phyloP scores from a whole-genome alignment of 495 filamentous ascomycete species.

The Penicillium manginii region DNA sequence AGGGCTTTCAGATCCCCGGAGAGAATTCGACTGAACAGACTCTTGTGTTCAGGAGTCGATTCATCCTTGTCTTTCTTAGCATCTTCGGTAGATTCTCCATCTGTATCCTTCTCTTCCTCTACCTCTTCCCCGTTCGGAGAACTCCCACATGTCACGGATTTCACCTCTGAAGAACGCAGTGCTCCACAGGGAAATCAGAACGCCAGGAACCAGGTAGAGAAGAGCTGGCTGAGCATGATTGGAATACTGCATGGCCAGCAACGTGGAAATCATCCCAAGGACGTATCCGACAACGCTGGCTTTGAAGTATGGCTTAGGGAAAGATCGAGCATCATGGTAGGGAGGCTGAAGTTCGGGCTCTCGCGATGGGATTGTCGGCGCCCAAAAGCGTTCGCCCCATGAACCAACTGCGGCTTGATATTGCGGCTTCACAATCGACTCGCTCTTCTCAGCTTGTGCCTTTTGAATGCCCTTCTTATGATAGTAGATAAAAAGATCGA shows the following conservation, averaged over 20 bases:
- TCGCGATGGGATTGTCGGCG: constrained; percentile 33
- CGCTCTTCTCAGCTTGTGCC: constrained; percentile 37
- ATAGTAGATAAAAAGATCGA: constrained; percentile 87
- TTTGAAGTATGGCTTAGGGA: constrained; percentile 88
- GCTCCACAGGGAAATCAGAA: constrained; percentile 75
- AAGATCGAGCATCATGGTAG: constrained; percentile 52
- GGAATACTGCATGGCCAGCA: constrained; percentile 76
- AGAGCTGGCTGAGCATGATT: constrained; percentile 88
- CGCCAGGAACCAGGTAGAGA: constrained; percentile 89
- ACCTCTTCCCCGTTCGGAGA: constrained; percentile 69
- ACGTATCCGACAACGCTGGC: constrained; percentile 79
- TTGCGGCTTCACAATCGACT: constrained; percentile 53
- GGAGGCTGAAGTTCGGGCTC: constrained; percentile 40
- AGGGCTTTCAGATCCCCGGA: constrained; percentile 23
- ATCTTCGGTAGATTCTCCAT: constrained; percentile 19
- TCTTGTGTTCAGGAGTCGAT: constrained; percentile 16
- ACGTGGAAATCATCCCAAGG: constrained; percentile 75
- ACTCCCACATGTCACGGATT: constrained; percentile 73
- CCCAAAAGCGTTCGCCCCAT: constrained; percentile 92
- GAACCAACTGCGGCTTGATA: constrained; percentile 64
- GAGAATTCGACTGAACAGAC: constrained; percentile 37
- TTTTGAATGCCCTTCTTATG: constrained; percentile 55
- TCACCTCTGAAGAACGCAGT: constrained; percentile 76
- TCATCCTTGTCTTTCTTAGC: constrained; percentile 26
- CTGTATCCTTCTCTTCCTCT: constrained; percentile 24